These are phyloP conservation scores for Ramaria sp. DNA, from an alignment of 768 basidiomycete species.

Conservation along the genomic window DNA sequence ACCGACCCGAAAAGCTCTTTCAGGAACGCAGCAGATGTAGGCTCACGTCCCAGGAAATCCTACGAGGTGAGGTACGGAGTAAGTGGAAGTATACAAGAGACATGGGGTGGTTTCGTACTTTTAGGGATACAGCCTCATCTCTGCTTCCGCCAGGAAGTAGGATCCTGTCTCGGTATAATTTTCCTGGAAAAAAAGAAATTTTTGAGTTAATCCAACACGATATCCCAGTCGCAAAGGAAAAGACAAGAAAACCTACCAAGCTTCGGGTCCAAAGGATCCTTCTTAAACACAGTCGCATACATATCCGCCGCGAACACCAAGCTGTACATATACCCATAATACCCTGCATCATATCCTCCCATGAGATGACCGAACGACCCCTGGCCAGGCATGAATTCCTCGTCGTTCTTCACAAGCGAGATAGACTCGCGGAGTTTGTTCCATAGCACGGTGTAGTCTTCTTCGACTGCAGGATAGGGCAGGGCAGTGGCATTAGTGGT, in stretches of 20 bases:
- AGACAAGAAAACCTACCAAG: slow-evolving; percentile 24
- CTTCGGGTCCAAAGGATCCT: slow-evolving; percentile 58
- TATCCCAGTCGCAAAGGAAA: not conserved
- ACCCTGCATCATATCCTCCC: slow-evolving; percentile 60
- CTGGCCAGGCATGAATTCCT: slow-evolving; percentile 55
- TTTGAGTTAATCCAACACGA: not conserved
- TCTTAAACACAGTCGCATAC: slow-evolving; percentile 69
- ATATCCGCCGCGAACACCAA: slow-evolving; percentile 51
- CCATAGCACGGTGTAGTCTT: slow-evolving; percentile 76
- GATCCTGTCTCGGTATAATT: slow-evolving; percentile 65
- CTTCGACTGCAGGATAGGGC: slow-evolving; percentile 27
- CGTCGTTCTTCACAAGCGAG: slow-evolving; percentile 51
- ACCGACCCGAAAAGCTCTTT: slow-evolving; percentile 45
- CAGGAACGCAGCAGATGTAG: slow-evolving; percentile 67
- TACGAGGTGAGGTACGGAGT: slow-evolving; percentile 17
- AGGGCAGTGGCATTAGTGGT: not conserved
- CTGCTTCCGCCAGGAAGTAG: slow-evolving; percentile 63
- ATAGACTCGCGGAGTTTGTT: slow-evolving; percentile 57
- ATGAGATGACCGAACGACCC: slow-evolving; percentile 68
- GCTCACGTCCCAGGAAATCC: slow-evolving; percentile 70
- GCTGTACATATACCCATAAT: slow-evolving; percentile 71
- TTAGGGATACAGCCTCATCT: slow-evolving; percentile 71
- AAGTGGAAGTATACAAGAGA: not conserved
- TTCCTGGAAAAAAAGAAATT: slow-evolving; percentile 20
- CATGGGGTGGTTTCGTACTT: slow-evolving; percentile 30